Evolutionary conservation across 2,329 filamentous ascomycete species (phyloP).

Genomic region (Colletotrichum plurivorum): DNA sequence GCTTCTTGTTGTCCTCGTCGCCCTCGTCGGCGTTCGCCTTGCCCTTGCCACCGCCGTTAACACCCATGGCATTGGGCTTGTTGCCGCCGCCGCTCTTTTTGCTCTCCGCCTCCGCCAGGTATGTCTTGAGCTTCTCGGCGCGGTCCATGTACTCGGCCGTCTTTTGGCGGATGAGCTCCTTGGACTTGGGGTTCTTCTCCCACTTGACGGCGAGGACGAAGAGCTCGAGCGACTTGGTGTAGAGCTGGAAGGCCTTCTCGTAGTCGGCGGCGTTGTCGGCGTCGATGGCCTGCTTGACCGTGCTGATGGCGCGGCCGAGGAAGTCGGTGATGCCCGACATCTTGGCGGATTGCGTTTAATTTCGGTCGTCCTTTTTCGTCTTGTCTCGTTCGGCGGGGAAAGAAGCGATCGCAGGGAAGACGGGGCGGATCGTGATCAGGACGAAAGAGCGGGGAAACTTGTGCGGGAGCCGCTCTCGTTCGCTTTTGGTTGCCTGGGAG

Average conservation of each 20-base stretch:
- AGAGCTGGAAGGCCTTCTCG: constrained; percentile 95
- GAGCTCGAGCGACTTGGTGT: constrained; percentile 95
- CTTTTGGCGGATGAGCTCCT: constrained; percentile 97
- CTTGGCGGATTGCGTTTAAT: constrained; percentile 47
- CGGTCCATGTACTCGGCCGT: constrained; percentile 98
- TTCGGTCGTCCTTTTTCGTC: not conserved
- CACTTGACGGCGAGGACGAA: constrained; percentile 99
- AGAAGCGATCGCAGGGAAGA: not conserved
- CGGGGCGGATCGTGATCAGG: constrained; percentile 13
- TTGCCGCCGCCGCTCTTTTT: constrained; percentile 78
- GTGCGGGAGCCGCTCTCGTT: constrained; percentile 16
- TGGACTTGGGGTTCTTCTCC: constrained; percentile 98
- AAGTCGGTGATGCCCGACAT: constrained; percentile 97
- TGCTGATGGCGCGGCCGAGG: constrained; percentile 94
- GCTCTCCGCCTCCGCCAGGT: constrained; percentile 81
- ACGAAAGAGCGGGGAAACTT: constrained; percentile 38
- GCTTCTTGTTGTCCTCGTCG: constrained; percentile 95
- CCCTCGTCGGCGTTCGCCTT: constrained; percentile 75
- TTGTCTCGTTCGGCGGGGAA: not conserved
- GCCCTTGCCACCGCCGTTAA: constrained; percentile 72
- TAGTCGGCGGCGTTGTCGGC: constrained; percentile 96
- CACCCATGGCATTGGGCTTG: constrained; percentile 75
- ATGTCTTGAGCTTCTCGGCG: constrained; percentile 96
- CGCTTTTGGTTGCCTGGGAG: not conserved
- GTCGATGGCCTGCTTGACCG: constrained; percentile 98